These are phyloP conservation scores for Achaetomium macrosporum DNA, from an alignment of 2,329 filamentous ascomycete genomes.

Conservation along the genomic window DNA sequence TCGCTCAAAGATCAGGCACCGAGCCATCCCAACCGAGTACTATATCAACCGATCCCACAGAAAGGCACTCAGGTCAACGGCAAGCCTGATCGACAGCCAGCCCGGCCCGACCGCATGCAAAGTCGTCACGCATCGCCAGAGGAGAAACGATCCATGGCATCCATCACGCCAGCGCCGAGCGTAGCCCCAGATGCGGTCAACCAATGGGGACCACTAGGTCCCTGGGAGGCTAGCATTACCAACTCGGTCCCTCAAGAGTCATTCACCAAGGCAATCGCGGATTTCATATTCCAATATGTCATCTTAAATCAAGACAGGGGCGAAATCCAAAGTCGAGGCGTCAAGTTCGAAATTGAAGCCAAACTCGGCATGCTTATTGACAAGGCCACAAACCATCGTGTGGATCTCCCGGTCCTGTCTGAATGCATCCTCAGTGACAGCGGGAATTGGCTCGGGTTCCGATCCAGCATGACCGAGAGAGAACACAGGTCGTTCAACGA, in stretches of 20 bases:
- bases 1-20: conserved; percentile 35
- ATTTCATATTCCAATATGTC: conserved; percentile 71
- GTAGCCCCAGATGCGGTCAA: conserved; percentile 14
- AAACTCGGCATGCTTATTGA: conserved; percentile 82
- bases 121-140: conserved; percentile 47
- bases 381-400: conserved; percentile 62
- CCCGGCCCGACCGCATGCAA: conserved; percentile 25
- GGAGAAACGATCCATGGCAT: conserved; percentile 31
- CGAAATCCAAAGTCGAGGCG: conserved; percentile 57
- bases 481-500: conserved; percentile 82
- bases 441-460: conserved; percentile 58
- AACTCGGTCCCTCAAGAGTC: conserved; percentile 67
- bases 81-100: conserved; percentile 30
- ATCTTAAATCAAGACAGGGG: conserved; percentile 60
- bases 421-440: conserved; percentile 63
- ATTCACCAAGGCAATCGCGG: conserved; percentile 67
- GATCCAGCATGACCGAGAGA: conserved; percentile 79
- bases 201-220: conserved; percentile 37
- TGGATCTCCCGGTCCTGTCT: conserved; percentile 60
- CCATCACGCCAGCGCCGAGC: conserved; percentile 23
- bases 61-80: conserved; percentile 33
- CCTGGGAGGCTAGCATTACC: conserved; percentile 64
- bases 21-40: conserved; percentile 39
- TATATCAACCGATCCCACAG: conserved; percentile 36
- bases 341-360: conserved; percentile 87